Base-by-base conservation (phyloP, 805 yeast species). In the Candida awuae region DNA sequence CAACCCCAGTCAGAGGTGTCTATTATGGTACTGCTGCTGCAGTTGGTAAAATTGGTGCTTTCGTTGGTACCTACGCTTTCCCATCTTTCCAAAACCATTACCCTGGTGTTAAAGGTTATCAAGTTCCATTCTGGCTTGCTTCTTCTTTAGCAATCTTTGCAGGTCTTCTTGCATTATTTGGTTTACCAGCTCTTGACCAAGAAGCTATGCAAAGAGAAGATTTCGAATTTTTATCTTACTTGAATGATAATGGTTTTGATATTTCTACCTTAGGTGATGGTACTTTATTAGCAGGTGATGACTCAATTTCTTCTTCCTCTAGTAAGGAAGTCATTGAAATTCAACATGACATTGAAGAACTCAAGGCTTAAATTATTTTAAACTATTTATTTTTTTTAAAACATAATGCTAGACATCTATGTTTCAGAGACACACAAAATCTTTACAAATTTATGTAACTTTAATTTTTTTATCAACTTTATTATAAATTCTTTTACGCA, bases 11-110 rank as follows among this genome's bases (percentile, higher is more conserved):
- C 41, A 79, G 97, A 66, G 97, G 96, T 42, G 83, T 83, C 52
- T 84, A 82, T 63, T 88, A 88, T 56, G 92, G 92, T 52, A 69
- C 86, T 50, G 90, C 94, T 32, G 95, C 97, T 41, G 95, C 95
- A 19, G 51, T 79, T 38, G 97, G 95, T 54, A 88, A 88, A 61
- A 67, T 85, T 43, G 97, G 97, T 56, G 97, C 95, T 1, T 87
- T 88, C 56, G 83, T 80, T 22, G 96, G 96, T 40, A 80, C 92
- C 33, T 86, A 80, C 55, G 80, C 82, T 23, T 90, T 90, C 74
- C 95, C 96, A 31, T 73, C 77, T 35, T 80, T 88, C 53, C 77
- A 80, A 47, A 66, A 60, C 38, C 67, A 75, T 47, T 75, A 75
- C 38, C 70, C 73, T 32, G 84, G 84, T 30, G 68, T 70, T 29